A percentile compares a stretch with the other conserved stretches of the same genome.
Evolutionary conservation across 73 alveolate genomes (phyloP).

Genomic region (Urostyla sp.): DNA sequence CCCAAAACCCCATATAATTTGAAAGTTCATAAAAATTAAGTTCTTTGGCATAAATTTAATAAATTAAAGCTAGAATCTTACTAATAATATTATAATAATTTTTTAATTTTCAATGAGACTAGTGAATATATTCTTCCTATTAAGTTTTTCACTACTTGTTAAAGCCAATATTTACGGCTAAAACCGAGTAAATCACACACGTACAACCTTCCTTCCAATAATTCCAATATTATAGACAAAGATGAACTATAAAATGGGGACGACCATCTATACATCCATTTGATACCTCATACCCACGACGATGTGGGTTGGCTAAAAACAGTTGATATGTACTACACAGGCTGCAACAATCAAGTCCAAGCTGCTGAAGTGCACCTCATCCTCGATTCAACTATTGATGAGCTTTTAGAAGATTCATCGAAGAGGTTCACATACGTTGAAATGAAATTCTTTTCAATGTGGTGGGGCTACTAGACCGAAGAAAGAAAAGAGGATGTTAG

Average conservation of each 20-base stretch:
- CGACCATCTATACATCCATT: conserved; percentile 74
- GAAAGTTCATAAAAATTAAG: too few species aligned
- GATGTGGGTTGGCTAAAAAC: conserved; percentile 98
- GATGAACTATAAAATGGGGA: background rate
- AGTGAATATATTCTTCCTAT: background rate
- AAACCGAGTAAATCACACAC: background rate
- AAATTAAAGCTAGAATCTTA: background rate
- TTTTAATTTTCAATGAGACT: background rate
- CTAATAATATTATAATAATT: too few species aligned
- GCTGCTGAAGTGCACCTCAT: conserved; percentile 67
- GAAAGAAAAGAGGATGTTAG: conserved; percentile 75
- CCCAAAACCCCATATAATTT: too few species aligned
- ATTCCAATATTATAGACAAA: background rate
- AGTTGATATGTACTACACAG: conserved; percentile 83
- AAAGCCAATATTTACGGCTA: background rate
- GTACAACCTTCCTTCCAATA: background rate
- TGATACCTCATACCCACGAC: conserved; percentile 95
- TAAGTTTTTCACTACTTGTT: background rate
- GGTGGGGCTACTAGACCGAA: conserved; percentile 87
- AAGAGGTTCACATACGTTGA: conserved; percentile 92
- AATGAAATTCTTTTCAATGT: conserved; percentile 85
- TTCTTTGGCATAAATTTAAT: too few species aligned
- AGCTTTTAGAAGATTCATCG: conserved; percentile 70
- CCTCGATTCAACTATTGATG: conserved; percentile 61
- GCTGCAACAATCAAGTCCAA: conserved; percentile 37